Evolutionary conservation across 139 green algal species (phyloP).

Genomic region (Choricystis sp.): DNA sequence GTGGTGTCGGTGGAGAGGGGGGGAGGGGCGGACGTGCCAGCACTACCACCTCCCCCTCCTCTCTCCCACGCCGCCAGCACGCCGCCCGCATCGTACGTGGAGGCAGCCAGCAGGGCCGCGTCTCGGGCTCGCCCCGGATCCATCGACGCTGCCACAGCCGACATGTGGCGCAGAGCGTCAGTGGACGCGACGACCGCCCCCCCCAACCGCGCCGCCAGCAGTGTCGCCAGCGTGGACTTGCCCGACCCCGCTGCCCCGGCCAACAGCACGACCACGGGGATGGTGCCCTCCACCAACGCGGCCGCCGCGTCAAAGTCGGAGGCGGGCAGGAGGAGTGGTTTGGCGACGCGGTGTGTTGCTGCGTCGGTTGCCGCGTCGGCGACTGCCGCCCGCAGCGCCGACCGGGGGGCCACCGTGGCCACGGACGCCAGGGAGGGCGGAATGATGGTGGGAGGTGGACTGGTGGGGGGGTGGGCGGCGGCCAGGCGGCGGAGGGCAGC

Average conservation of each 20-base stretch:
- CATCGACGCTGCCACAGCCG: slow-evolving; percentile 35
- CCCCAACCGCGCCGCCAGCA: slow-evolving; percentile 69
- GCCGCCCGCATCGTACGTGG: slow-evolving; percentile 71
- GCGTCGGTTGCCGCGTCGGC: no score
- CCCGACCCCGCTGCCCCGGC: slow-evolving; percentile 50
- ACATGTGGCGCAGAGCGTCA: slow-evolving; percentile 77
- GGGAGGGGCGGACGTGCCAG: background rate
- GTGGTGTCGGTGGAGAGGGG: no score
- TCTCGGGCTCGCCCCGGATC: slow-evolving; percentile 15
- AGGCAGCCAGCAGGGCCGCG: slow-evolving; percentile 67
- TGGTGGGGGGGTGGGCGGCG: no score
- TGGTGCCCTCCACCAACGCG: slow-evolving; percentile 5
- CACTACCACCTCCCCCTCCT: slow-evolving; percentile 4
- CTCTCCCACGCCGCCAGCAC: slow-evolving; percentile 6
- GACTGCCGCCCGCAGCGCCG: no score
- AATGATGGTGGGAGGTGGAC: no score
- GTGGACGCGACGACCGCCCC: slow-evolving; percentile 83
- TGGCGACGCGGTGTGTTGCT: no score
- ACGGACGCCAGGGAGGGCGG: no score
- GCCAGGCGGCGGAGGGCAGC: background rate
- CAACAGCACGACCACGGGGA: slow-evolving; percentile 13
- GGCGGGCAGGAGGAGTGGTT: background rate
- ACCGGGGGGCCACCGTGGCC: no score
- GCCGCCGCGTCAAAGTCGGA: slow-evolving; percentile 9
- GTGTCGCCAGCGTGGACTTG: slow-evolving; percentile 85